Base-by-base conservation (phyloP, 306 rosid species). In the Vicia sativa region DNA sequence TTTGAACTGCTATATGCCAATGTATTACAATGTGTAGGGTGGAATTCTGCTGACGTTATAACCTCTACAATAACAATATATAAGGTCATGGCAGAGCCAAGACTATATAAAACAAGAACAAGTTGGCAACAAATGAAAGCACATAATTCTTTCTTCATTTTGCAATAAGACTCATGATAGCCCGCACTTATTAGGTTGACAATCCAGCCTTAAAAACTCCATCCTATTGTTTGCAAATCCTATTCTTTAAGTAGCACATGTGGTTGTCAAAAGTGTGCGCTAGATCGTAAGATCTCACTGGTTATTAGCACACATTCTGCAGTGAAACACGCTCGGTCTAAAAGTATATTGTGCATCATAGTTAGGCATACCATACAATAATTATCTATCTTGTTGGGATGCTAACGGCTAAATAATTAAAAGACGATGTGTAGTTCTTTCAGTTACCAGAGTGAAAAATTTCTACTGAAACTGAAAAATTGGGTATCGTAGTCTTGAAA, bases 1-100 rank as follows among this genome's bases (percentile, higher is more conserved):
- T 85, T 95, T 14, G 99, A 95, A 78, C 99, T 95, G 84, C 99
- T 95, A 74, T 95, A 95, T 28, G 99, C 99, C 83, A 95, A 72
- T 44, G 11, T 91, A 81, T 89, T 88, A 81, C 99, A 95, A 73
- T 95, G 97, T 63, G 85, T 76, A 23, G 99, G 99, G 80, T 95
- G 99, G 76, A 95, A 95, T 76, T 95, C 99, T 14, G 99, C 99
- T 31, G 96, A 90, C 49, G 99, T 95, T 77, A 95, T 95, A 79
- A 95, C 99, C 97, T 95, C 99, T 95, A 85, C 83, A 77, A 43
- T 59, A 61, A 66, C 23, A 77, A 82, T 67, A 72, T 64, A 67
- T 1, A 62, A 38, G 73, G 45, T 74, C 65, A 75, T 45, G 65
- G 70, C 59, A 72, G 67, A 42, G 38, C 19, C 65, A 19, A 61